A percentile compares a stretch with the other conserved stretches of the same genome.
These are phyloP conservation scores for Alternaria alternata DNA, from an alignment of 2,329 filamentous ascomycete species.

Conservation along the genomic window DNA sequence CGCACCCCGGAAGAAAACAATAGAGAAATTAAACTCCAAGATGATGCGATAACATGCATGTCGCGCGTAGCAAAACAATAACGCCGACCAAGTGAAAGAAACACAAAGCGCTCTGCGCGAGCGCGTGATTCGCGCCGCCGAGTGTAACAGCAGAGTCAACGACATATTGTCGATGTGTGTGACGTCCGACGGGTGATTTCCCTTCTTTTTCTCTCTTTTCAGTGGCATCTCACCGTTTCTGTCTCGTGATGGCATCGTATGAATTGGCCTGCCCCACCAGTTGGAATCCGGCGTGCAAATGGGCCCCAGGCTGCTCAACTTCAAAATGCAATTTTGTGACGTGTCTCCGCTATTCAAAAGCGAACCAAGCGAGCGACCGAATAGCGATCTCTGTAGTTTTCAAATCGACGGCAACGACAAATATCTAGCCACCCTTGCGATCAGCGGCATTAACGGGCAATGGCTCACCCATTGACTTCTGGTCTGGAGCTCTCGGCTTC, in stretches of 20 bases:
- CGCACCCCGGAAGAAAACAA: slow-evolving; percentile 2
- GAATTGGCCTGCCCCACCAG: background rate
- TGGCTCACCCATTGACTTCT: slow-evolving; percentile 50
- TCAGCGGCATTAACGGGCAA: slow-evolving; percentile 55
- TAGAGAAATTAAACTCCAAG: slow-evolving; percentile 23
- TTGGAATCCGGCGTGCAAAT: background rate
- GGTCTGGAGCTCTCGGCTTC: slow-evolving; percentile 38
- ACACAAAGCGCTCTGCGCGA: slow-evolving; percentile 16
- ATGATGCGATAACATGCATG: slow-evolving; percentile 26
- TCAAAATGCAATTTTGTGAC: background rate
- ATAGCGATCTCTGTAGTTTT: background rate
- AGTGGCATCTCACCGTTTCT: background rate
- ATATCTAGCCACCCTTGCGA: slow-evolving; percentile 55
- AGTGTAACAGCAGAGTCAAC: slow-evolving; percentile 13
- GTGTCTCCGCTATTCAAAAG: slow-evolving; percentile 8
- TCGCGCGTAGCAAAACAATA: slow-evolving; percentile 14
- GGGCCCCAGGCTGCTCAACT: background rate
- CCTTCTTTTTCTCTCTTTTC: background rate
- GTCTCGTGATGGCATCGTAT: background rate
- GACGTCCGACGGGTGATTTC: background rate
- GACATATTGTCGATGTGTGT: slow-evolving; percentile 3
- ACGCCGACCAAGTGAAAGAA: slow-evolving; percentile 8
- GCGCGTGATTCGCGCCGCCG: slow-evolving; percentile 11
- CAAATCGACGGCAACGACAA: background rate
- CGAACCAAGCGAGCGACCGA: background rate